Evolutionary conservation across 208 protist genomes (phyloP).

Genomic region (Leishmania arabica): DNA sequence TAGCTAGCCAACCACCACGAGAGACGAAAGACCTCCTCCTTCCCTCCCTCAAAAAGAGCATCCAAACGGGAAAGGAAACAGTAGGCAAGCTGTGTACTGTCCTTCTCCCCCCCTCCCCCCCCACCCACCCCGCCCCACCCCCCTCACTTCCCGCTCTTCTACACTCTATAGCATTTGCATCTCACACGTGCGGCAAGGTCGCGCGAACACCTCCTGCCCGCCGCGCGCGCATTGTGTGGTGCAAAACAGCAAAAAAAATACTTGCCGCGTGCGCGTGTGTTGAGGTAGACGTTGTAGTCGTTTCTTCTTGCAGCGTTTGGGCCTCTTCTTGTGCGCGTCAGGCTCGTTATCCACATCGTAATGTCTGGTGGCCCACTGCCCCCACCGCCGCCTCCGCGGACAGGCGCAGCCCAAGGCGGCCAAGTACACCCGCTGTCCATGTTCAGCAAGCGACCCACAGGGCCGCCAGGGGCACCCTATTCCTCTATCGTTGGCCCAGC

Average conservation of each 20-base stretch:
- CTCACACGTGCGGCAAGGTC: not conserved
- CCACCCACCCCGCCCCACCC: not conserved
- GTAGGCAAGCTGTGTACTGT: not conserved
- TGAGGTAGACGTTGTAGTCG: not conserved
- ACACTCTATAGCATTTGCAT: not conserved
- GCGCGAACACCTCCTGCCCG: not conserved
- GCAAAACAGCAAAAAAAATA: too few species aligned
- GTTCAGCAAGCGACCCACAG: slow-evolving; percentile 9
- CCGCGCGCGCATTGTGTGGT: not conserved
- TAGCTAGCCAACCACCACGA: not conserved
- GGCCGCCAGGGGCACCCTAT: not conserved
- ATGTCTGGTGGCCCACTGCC: slow-evolving; percentile 15
- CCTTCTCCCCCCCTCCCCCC: too few species aligned
- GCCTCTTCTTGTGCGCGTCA: not conserved
- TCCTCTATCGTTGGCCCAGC: slow-evolving; percentile 1
- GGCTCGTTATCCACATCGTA: too few species aligned
- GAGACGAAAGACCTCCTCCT: not conserved
- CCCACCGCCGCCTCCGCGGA: slow-evolving; percentile 20
- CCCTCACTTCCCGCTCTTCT: not conserved
- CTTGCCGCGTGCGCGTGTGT: not conserved
- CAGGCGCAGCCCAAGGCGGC: not conserved
- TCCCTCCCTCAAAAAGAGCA: not conserved
- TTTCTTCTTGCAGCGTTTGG: not conserved
- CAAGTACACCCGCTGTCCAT: slow-evolving; percentile 7
- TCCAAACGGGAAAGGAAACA: not conserved